Evolutionary conservation across 2,329 filamentous ascomycete species (phyloP), one percentile per base, ranked within the genome.

Genomic region (Didymella sp.): DNA sequence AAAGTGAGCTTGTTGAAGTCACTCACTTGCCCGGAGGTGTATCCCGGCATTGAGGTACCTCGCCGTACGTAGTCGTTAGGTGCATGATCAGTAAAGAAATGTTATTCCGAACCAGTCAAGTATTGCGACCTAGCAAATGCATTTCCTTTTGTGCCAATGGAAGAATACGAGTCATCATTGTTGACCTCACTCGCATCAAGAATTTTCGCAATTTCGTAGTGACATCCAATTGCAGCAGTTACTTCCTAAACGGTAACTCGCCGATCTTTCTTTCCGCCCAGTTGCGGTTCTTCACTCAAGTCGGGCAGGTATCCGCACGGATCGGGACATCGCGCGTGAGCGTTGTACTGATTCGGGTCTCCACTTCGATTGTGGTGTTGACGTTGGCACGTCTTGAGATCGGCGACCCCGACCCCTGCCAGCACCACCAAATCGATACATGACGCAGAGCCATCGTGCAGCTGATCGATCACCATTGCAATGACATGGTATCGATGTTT

Each of bases 331-430:
- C 37, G 47, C 47, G 47, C 17, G n/a, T 35, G 30, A 50, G 41
- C 25, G 33, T 35, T 51, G 21, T 25, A n/a, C 43, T 47, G 24
- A 46, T 43, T 51, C 28, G 47, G 48, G 24, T 47, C 47, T 51
- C 54, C 47, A 51, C 54, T 38, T 25, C 4, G 37, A 40, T 51
- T 19, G 30, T 42, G 42, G 43, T 41, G 54, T 56, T 43, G 42
- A 51, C 42, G 47, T 30, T 47, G 35, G 42, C 46, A 33, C 9
- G 24, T 21, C 28, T 25, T 33, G 17, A 47, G 46, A 47, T 56
- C 54, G 54, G 42, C 54, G 54, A 56, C 47, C 31, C n/a, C 8
- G n/a, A 56, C 30, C 54, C 47, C 42, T 55, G 45, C 38, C 30
- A 43, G 8, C 47, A 56, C 42, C 15, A 35, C 35, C 42, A 38